Conservation (phyloP, 2,329 filamentous ascomycete species). For the Pestalotiopsis fici region DNA sequence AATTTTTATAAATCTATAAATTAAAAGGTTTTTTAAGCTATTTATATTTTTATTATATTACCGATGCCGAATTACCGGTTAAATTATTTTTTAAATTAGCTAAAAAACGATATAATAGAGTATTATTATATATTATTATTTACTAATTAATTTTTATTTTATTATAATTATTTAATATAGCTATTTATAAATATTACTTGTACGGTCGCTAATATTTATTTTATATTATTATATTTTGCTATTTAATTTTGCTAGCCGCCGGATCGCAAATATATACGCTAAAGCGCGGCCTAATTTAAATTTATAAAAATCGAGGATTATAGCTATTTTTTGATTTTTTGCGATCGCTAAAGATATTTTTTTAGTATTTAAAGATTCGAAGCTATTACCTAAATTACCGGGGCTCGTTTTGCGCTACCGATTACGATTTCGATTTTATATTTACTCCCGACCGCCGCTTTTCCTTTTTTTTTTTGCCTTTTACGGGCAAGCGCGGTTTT, state of each 20-base stretch:
- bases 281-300: background rate
- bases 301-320: background rate
- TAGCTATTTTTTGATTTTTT: background rate
- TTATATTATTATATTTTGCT: background rate
- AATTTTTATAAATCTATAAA: no score
- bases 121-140: background rate
- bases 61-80: no score
- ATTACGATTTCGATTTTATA: background rate
- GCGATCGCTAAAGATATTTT: background rate
- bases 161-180: background rate
- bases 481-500: background rate
- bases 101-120: no score
- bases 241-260: background rate
- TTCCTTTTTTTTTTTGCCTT: background rate
- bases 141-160: background rate
- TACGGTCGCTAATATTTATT: background rate
- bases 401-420: background rate
- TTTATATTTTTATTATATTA: no score
- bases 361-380: background rate
- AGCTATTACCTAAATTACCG: background rate
- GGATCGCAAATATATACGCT: background rate
- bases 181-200: background rate
- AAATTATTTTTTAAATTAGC: no score
- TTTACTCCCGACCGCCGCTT: background rate
- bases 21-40: no score